Base-by-base conservation (phyloP, 257 asterid genomes). In the Hygrophila difformis region DNA sequence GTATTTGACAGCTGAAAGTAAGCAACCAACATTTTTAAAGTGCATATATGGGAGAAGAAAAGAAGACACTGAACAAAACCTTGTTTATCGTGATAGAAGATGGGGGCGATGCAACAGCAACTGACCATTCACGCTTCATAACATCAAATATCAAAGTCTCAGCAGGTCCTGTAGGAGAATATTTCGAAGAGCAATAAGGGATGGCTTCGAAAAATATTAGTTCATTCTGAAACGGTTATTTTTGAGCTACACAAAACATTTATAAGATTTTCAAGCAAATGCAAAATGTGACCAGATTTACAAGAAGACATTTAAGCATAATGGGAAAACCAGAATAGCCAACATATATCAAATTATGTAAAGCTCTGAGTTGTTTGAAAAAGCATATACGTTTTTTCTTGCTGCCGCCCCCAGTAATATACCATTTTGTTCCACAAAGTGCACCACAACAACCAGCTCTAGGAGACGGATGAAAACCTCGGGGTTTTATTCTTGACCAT, bases 391-490 rank as follows among this genome's bases (percentile, higher is more conserved):
- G 66, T 51, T 71, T 91, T 74, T 80, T 91, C 79, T 63, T 82
- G 84, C 92, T 85, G 56, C 96, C 96, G 57, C 98, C 98, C 21
- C 96, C 98, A 8, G 94, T 76, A 57, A 91, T 86, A 59, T 86
- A 86, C 96, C 96, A 91, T 76, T 80, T 91, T 38, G 94, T 72
- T 60, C 96, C 95, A 59, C 76, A 78, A 18, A 91, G 92, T 49
- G 87, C 96, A 49, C 98, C 94, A 34, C 98, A 78, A 63, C 95
- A 86, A 31, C 98, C 98, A 60, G 96, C 86, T 76, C 98, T 74
- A 53, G 98, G 96, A 12, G 95, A 82, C 48, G 98, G 98, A 69
- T 86, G 98, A 49, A 77, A 86, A 40, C 96, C 95, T 51, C 84
- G 79, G 51, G 67, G 63, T 66, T 86, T 91, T 37, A 91, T 76